These are phyloP conservation scores for Cladosporium sp. DNA, from an alignment of 2,329 filamentous ascomycete species.

Conservation along the genomic window DNA sequence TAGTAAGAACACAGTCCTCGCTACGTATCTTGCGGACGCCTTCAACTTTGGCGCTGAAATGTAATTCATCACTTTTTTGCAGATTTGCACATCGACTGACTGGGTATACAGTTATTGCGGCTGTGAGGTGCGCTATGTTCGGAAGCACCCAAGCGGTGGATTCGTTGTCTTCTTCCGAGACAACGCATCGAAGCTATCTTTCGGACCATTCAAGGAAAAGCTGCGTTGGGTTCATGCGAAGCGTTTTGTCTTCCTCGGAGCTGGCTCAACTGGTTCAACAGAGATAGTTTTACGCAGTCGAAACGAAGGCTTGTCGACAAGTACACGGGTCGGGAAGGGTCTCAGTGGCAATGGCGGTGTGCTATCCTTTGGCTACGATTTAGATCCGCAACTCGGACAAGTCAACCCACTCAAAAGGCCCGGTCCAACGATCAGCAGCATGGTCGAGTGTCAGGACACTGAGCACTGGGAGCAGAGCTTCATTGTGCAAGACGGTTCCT, in stretches of 20 bases:
- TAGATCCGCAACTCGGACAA: not conserved
- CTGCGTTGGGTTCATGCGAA: slow-evolving; percentile 69
- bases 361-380: not conserved
- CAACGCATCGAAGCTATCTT: slow-evolving; percentile 60
- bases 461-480: slow-evolving; percentile 62
- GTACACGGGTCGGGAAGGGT: not conserved
- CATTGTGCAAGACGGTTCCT: slow-evolving; percentile 64
- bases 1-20: slow-evolving; percentile 66
- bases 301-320: slow-evolving; percentile 56
- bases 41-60: slow-evolving; percentile 74
- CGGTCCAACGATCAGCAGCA: not conserved
- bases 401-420: not conserved
- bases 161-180: slow-evolving; percentile 67
- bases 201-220: slow-evolving; percentile 60
- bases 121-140: slow-evolving; percentile 66
- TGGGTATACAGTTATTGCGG: slow-evolving; percentile 57
- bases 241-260: slow-evolving; percentile 67
- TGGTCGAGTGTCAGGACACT: slow-evolving; percentile 48
- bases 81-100: not conserved
- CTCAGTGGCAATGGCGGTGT: not conserved
- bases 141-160: slow-evolving; percentile 55
- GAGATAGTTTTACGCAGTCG: slow-evolving; percentile 51
- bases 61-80: slow-evolving; percentile 9
- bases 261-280: slow-evolving; percentile 65
- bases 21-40: slow-evolving; percentile 68